Percentiles rank a stretch among this genome's conserved stretches.
These are phyloP conservation scores for Sinapis alba DNA, from an alignment of 441 rosid species.

Conservation along the genomic window DNA sequence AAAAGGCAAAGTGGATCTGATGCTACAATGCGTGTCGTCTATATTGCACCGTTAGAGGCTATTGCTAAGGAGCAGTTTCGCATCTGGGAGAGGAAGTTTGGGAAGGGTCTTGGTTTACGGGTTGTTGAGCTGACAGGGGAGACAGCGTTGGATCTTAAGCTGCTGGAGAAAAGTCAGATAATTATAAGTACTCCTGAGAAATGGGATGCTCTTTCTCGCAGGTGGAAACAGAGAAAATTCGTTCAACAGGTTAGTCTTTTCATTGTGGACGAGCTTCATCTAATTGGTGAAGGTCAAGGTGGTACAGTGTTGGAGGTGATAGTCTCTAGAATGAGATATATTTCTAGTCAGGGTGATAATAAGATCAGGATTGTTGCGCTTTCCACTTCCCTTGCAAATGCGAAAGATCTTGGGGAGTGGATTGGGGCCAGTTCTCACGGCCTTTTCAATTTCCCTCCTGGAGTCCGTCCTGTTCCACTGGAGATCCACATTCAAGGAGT, in stretches of 20 bases:
- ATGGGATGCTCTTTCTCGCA: slow-evolving; percentile 91
- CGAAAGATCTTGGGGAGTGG: slow-evolving; percentile 92
- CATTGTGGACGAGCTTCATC: slow-evolving; percentile 71
- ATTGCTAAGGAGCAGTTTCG: slow-evolving; percentile 70
- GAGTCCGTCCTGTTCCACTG: slow-evolving; percentile 83
- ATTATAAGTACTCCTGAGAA: slow-evolving; percentile 85
- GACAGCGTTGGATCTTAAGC: slow-evolving; percentile 67
- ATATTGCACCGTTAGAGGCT: slow-evolving; percentile 85
- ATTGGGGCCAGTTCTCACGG: slow-evolving; percentile 82
- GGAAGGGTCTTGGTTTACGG: slow-evolving; percentile 69
- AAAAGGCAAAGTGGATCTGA: slow-evolving; percentile 46
- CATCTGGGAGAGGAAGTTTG: slow-evolving; percentile 83
- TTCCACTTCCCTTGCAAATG: slow-evolving; percentile 91
- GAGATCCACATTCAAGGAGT: slow-evolving; percentile 90
- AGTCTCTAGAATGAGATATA: slow-evolving; percentile 86
- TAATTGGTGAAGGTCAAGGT: slow-evolving; percentile 79
- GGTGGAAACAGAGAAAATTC: slow-evolving; percentile 82
- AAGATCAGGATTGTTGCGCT: slow-evolving; percentile 80
- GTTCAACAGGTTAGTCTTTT: slow-evolving; percentile 84
- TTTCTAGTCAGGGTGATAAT: slow-evolving; percentile 73
- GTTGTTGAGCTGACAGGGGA: slow-evolving; percentile 85
- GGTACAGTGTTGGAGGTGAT: slow-evolving; percentile 84
- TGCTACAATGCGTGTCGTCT: slow-evolving; percentile 63
- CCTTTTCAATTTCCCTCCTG: slow-evolving; percentile 87
- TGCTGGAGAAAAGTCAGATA: slow-evolving; percentile 80